phyloP scores from a whole-genome alignment of 495 filamentous ascomycete genomes.

The Umbilicaria muhlenbergii region DNA sequence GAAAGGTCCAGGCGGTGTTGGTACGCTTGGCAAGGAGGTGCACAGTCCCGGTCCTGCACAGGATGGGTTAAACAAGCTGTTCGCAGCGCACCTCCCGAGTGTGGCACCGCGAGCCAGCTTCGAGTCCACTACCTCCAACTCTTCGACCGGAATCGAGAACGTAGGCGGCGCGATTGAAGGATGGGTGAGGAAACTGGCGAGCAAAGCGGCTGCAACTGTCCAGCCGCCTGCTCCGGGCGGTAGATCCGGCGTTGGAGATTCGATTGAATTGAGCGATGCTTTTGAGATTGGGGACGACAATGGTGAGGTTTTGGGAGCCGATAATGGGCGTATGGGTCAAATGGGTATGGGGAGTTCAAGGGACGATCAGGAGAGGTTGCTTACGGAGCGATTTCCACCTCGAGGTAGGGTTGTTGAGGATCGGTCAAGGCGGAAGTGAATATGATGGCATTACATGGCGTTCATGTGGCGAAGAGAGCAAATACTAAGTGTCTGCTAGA shows the following conservation, averaged over 20 bases:
- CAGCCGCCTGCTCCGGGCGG: conserved; percentile 14
- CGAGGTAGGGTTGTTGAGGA: conserved; percentile 14
- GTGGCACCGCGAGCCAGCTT: conserved; percentile 38
- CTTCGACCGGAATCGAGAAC: conserved; percentile 55
- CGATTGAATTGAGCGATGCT: conserved; percentile 62
- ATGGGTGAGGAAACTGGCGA: conserved; percentile 72
- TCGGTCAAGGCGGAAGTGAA: conserved; percentile 18
- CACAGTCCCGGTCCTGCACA: conserved; percentile 62
- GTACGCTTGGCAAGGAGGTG: conserved; percentile 53
- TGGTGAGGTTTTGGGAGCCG: neutral
- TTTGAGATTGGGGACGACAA: conserved; percentile 8
- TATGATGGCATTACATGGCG: conserved; percentile 4
- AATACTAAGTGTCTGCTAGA: too few relatives aligned
- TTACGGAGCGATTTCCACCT: conserved; percentile 17
- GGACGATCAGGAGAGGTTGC: conserved; percentile 21
- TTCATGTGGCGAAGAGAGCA: too few relatives aligned
- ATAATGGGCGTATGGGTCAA: neutral
- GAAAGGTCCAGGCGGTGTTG: conserved; percentile 70
- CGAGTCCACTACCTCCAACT: conserved; percentile 26
- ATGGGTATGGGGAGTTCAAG: conserved; percentile 6
- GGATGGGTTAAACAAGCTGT: conserved; percentile 66
- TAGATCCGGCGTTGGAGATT: conserved; percentile 39
- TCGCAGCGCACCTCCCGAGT: conserved; percentile 59
- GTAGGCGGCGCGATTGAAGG: conserved; percentile 73
- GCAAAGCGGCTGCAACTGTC: conserved; percentile 33